Percentiles rank a stretch among this genome's conserved stretches.
Evolutionary conservation across 2,329 filamentous ascomycete genomes (phyloP).

Genomic region (Lasiodiplodia citricola): DNA sequence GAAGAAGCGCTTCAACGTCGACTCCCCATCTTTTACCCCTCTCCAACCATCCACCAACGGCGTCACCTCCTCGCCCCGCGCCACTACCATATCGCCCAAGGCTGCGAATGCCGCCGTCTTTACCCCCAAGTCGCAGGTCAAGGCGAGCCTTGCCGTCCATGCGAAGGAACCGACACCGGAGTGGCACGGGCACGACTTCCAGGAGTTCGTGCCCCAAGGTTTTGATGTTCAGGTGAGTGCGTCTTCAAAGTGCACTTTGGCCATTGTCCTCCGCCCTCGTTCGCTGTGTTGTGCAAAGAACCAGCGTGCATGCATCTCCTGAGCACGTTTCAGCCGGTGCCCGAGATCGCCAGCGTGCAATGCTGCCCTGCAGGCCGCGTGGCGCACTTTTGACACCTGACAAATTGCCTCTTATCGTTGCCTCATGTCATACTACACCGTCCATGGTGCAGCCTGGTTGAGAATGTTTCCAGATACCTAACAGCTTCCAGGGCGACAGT

Average conservation of each 20-base stretch:
- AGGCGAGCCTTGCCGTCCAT: constrained; percentile 38
- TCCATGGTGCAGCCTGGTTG: not conserved
- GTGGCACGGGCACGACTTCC: constrained; percentile 55
- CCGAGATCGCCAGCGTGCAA: not conserved
- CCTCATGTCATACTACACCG: not conserved
- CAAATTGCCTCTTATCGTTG: not conserved
- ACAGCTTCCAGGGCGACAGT: constrained; percentile 40
- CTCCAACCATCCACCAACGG: constrained; percentile 57
- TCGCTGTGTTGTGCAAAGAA: not conserved
- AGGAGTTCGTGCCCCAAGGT: constrained; percentile 61
- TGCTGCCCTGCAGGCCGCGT: not conserved
- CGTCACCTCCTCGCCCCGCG: constrained; percentile 60
- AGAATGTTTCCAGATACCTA: constrained; percentile 7
- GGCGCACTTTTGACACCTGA: not conserved
- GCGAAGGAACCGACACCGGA: constrained; percentile 54
- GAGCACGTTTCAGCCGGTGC: constrained; percentile 20
- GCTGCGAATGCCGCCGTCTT: constrained; percentile 88
- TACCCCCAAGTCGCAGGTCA: constrained; percentile 66
- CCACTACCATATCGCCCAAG: constrained; percentile 83
- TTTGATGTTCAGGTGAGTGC: constrained; percentile 57
- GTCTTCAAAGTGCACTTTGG: constrained; percentile 14
- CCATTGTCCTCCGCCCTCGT: not conserved
- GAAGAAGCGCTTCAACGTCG: constrained; percentile 88
- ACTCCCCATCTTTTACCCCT: constrained; percentile 94
- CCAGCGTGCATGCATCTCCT: not conserved